Evolutionary conservation across 495 filamentous ascomycete species (phyloP).

Genomic region (Daldinia loculata): DNA sequence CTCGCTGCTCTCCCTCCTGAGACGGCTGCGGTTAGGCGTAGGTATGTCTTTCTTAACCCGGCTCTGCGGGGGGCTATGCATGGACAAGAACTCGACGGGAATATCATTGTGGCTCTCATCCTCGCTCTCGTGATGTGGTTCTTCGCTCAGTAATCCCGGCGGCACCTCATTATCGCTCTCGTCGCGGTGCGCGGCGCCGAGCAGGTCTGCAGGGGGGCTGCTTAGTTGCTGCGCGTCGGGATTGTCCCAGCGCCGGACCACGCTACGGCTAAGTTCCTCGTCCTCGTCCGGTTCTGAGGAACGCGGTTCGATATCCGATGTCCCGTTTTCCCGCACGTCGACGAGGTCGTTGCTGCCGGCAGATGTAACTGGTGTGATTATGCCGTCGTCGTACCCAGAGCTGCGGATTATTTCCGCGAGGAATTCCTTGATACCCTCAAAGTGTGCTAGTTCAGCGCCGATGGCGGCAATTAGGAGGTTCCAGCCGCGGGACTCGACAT

Average conservation of each 20-base stretch:
- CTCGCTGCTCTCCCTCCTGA: conserved; percentile 43
- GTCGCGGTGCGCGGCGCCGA: conserved; percentile 30
- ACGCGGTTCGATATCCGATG: background rate
- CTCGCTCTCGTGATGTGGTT: conserved; percentile 37
- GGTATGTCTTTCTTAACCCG: background rate
- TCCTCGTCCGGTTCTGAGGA: conserved; percentile 10
- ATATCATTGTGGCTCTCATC: conserved; percentile 51
- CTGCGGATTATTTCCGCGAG: conserved; percentile 62
- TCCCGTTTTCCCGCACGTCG: conserved; percentile 20
- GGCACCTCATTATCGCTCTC: conserved; percentile 51
- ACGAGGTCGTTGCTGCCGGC: conserved; percentile 20
- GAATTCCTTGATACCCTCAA: conserved; percentile 72
- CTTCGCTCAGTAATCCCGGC: conserved; percentile 45
- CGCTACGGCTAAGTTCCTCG: conserved; percentile 40
- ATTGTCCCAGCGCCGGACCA: conserved; percentile 43
- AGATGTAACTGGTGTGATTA: conserved; percentile 33
- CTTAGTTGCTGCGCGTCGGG: conserved; percentile 22
- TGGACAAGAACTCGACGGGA: conserved; percentile 53
- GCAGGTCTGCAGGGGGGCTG: conserved; percentile 24
- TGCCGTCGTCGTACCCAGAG: conserved; percentile 43
- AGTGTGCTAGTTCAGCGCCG: conserved; percentile 86
- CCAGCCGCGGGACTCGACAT: conserved; percentile 76
- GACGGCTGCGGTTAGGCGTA: background rate
- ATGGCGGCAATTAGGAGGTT: conserved; percentile 88
- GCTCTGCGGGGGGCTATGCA: conserved; percentile 40